Conservation (phyloP, 768 basidiomycete species). For the Boletus tylopilopsis region DNA sequence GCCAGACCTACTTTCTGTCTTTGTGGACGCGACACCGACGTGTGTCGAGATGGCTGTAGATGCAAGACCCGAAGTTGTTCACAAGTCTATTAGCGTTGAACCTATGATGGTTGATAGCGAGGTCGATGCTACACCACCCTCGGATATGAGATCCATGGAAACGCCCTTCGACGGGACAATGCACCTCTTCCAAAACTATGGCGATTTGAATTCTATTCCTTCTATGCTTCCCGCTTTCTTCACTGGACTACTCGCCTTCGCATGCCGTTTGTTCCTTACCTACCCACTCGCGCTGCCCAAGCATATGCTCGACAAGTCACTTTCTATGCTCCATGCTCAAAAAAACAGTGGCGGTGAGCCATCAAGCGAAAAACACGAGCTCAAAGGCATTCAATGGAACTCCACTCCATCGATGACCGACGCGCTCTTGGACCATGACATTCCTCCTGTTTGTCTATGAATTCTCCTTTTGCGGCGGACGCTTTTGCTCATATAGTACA, state of each 20-base stretch:
- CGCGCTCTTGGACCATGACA: constrained; percentile 30
- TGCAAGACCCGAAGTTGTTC: constrained; percentile 35
- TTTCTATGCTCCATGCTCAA: constrained; percentile 31
- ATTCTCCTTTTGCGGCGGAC: constrained; percentile 35
- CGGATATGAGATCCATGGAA: constrained; percentile 19
- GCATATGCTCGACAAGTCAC: constrained; percentile 34
- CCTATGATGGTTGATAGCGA: constrained; percentile 27
- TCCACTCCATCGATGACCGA: constrained; percentile 28
- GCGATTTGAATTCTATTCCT: constrained; percentile 31
- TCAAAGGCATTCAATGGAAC: constrained; percentile 22
- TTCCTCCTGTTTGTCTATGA: constrained; percentile 50
- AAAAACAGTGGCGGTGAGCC: constrained; percentile 29
- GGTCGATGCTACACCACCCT: constrained; percentile 30
- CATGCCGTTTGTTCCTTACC: constrained; percentile 44
- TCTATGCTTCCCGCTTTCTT: constrained; percentile 27
- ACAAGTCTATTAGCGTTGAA: constrained; percentile 31
- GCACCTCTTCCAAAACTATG: constrained; percentile 20
- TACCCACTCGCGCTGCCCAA: constrained; percentile 52
- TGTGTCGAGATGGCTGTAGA: constrained; percentile 45
- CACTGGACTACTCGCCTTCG: constrained; percentile 41
- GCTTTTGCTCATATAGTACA: constrained; percentile 42
- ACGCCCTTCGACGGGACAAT: constrained; percentile 23
- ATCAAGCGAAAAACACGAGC: constrained; percentile 28
- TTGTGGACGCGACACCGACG: constrained; percentile 52
- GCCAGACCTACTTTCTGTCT: constrained; percentile 37